phyloP scores from a whole-genome alignment of 495 filamentous ascomycete genomes.

The Aspergillus ostianus region DNA sequence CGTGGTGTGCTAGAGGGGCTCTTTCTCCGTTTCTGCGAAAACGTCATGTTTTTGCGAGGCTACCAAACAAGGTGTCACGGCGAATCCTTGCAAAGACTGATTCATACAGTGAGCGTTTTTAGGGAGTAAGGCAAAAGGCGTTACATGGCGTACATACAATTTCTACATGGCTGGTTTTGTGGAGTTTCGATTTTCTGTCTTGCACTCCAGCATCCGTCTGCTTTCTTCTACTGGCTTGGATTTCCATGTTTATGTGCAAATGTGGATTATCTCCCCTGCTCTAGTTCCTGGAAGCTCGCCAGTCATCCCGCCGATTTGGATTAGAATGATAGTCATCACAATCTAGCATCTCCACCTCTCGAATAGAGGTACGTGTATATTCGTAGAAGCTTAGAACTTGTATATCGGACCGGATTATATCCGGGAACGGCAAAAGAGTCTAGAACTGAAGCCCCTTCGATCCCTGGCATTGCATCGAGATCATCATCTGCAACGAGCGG shows the following conservation, averaged over 20 bases:
- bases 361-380: not conserved
- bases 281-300: not conserved
- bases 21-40: not conserved
- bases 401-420: not conserved
- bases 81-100: slow-evolving; percentile 13
- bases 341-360: not conserved
- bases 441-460: not conserved
- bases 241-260: not conserved
- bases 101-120: slow-evolving; percentile 21
- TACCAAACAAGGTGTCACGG: slow-evolving; percentile 7
- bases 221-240: not conserved
- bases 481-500: not conserved
- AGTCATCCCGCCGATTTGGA: not conserved
- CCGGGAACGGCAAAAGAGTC: not conserved
- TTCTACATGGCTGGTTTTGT: slow-evolving; percentile 12
- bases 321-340: not conserved
- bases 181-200: slow-evolving; percentile 50
- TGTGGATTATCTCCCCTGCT: not conserved
- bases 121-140: slow-evolving; percentile 24
- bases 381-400: not conserved
- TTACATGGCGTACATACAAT: slow-evolving; percentile 47
- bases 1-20: slow-evolving; percentile 56
- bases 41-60: slow-evolving; percentile 6
- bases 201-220: not conserved
- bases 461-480: not conserved